Conservation (phyloP, 164 flowering plant species). For the Brasenia schreberi region DNA sequence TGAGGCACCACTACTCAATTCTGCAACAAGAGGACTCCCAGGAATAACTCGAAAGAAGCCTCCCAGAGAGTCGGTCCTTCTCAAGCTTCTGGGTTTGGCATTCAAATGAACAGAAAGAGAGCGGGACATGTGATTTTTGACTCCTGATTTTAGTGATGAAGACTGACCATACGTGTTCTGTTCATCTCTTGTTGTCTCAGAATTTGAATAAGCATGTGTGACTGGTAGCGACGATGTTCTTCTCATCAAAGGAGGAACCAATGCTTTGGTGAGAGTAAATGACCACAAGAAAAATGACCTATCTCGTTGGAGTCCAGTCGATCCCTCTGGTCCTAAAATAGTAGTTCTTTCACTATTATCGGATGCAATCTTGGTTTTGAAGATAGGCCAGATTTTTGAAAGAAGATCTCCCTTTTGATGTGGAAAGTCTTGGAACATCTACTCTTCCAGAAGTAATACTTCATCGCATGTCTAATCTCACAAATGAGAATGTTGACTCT, state of each 20-base stretch:
- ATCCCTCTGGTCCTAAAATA: constrained; percentile 32
- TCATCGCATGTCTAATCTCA: constrained; percentile 28
- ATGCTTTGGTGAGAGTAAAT: constrained; percentile 52
- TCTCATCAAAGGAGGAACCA: constrained; percentile 30
- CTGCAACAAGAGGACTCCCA: constrained; percentile 56
- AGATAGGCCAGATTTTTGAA: constrained; percentile 48
- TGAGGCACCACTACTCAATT: constrained; percentile 16
- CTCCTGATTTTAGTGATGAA: constrained; percentile 24
- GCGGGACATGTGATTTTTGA: constrained; percentile 37
- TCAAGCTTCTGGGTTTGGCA: constrained; percentile 31
- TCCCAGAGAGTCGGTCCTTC: constrained; percentile 52
- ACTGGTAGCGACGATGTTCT: constrained; percentile 78
- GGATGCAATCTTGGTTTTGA: constrained; percentile 33
- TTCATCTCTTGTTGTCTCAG: constrained; percentile 54
- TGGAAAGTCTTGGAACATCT: constrained; percentile 29
- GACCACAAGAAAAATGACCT: constrained; percentile 38
- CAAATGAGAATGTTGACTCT: constrained; percentile 18
- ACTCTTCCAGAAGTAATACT: constrained; percentile 30
- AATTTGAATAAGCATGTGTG: constrained; percentile 61
- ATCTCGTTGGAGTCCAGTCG: constrained; percentile 20
- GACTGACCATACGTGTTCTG: constrained; percentile 16
- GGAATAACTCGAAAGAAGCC: constrained; percentile 61
- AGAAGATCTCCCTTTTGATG: constrained; percentile 37
- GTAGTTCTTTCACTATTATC: constrained; percentile 68
- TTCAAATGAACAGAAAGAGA: constrained; percentile 80